A percentile compares a stretch with the other conserved stretches of the same genome.
phyloP scores from a whole-genome alignment of 202 grass and related monocot genomes.

The Setaria viridis region DNA sequence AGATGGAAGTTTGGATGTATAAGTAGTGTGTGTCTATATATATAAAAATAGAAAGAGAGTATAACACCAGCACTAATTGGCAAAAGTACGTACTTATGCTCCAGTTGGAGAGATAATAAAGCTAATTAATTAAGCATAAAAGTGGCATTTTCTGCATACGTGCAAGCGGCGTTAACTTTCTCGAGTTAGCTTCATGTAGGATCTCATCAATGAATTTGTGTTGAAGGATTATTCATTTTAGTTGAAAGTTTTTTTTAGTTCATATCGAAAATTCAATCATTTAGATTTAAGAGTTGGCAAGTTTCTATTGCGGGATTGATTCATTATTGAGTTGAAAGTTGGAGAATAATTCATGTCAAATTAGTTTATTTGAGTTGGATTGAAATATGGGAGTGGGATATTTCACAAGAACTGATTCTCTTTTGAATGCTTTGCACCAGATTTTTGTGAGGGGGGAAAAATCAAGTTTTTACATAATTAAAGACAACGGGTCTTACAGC shows the following conservation, averaged over 20 bases:
- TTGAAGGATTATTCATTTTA: background rate
- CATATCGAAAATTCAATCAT: background rate
- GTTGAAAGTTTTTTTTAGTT: background rate
- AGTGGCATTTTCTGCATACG: too few species aligned
- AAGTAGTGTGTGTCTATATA: too few species aligned
- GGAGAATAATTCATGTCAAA: background rate
- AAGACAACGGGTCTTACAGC: background rate
- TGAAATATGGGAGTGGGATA: background rate
- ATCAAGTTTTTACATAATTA: background rate
- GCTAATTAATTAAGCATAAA: too few species aligned
- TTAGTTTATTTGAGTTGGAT: background rate
- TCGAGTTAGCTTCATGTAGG: too few species aligned
- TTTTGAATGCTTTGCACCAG: background rate
- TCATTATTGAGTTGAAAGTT: background rate
- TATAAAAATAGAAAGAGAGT: too few species aligned
- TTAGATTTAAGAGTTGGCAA: background rate
- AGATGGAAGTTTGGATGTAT: too few species aligned
- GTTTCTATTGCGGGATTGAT: background rate
- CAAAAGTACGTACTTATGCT: too few species aligned
- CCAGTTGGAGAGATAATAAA: too few species aligned
- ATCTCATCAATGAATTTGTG: background rate
- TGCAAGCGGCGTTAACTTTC: too few species aligned
- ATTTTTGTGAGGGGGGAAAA: background rate
- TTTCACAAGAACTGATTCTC: background rate
- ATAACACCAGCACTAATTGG: too few species aligned